Conservation (phyloP, 345 rosid species). For the Angophora floribunda region DNA sequence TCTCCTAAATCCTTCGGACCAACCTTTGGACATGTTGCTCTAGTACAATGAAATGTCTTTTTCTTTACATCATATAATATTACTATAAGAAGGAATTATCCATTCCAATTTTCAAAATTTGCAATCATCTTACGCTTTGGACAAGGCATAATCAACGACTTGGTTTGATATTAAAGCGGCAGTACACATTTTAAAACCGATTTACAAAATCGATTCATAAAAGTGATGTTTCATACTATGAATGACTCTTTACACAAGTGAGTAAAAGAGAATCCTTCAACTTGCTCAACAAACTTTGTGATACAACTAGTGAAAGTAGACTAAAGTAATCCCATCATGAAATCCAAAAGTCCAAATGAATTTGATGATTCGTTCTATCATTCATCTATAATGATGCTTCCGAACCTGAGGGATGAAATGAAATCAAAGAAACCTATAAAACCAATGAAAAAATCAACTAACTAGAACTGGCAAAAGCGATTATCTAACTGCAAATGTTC, state of each 20-base stretch:
- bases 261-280: background rate
- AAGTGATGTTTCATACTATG: too few species aligned
- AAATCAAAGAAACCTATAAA: background rate
- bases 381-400: background rate
- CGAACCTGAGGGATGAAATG: background rate
- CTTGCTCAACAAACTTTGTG: background rate
- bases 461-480: background rate
- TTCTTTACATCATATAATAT: too few species aligned
- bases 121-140: too few species aligned
- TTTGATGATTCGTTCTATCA: background rate
- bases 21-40: too few species aligned
- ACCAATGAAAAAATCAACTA: background rate
- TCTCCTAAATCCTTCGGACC: background rate
- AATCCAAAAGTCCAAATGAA: background rate
- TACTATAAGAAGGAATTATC: too few species aligned
- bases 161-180: too few species aligned
- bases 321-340: background rate
- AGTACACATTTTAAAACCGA: too few species aligned
- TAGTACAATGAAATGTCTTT: too few species aligned
- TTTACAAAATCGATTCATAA: too few species aligned
- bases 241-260: too few species aligned
- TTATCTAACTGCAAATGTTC: background rate
- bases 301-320: background rate
- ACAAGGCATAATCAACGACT: too few species aligned
- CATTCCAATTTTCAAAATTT: too few species aligned